Evolutionary conservation across 2,329 filamentous ascomycete species (phyloP), one percentile per base, ranked within the genome.

Genomic region (Venturia asperata): DNA sequence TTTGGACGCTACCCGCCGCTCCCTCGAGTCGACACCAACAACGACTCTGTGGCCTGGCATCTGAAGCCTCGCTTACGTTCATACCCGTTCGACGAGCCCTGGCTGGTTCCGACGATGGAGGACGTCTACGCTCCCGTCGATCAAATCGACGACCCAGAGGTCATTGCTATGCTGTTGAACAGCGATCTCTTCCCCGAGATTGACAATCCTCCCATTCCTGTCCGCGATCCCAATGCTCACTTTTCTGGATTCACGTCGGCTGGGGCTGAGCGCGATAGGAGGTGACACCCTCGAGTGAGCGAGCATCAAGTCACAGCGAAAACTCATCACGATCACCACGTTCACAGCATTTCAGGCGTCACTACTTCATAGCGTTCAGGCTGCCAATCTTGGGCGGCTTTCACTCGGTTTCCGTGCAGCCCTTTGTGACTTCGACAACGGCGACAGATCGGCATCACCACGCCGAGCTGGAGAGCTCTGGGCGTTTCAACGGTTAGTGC

Each of bases 1-100:
- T 65, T 58, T 41, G 55, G 64, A n/a, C 56, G 64, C 21, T 61
- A 42, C 27, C 64, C 56, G 37, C 55, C 55, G 5, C 62, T 65
- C 13, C 64, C 64, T n/a, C 55, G 64, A n/a, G n/a, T 39, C 24
- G 64, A 62, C 19, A 56, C 41, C 10, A 42, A 47, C 21, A 65
- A 52, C 11, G 41, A 43, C 56, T 37, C 47, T 41, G 55, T 65
- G 19, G 62, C 24, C 34, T 63, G 47, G 42, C 42, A 63, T 9
- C 30, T 49, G 1, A 47, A 47, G n/a, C 27, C 42, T 13, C 62
- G 47, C 13, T 10, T 63, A 7, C 37, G 42, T 17, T 24, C 55
- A 39, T 62, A 43, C 21, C n/a, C 21, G 1, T 65, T 65, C 34
- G 64, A 65, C 21, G 45, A 61, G n/a, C 30, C 43, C 41, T 65